Evolutionary conservation across 1,284 basidiomycete species (phyloP), one percentile per base, ranked within the genome.

Genomic region (Cronartium ribicola): DNA sequence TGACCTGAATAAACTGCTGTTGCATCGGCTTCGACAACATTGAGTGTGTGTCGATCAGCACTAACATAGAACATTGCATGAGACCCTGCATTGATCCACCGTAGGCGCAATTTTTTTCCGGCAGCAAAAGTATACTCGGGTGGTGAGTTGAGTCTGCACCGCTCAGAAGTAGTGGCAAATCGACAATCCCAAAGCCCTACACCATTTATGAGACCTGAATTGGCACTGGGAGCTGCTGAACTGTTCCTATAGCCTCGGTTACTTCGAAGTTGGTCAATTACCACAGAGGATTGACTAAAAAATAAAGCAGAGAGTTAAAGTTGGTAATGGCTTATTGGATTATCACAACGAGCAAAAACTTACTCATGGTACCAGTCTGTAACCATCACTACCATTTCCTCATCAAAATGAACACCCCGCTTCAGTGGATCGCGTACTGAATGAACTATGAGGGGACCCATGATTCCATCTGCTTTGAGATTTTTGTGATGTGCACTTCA

Each of bases 171-270:
- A n/a, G 43, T 65, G 5, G 63, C n/a, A 66, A 61, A 66, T 69
- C 76, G 66, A 71, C 79, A 76, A 61, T 60, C 63, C 66, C 63
- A 5, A 68, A 61, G 3, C 13, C 66, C 65, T 17, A 76, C 76
- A 8, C 86, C 86, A 67, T 87, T 86, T 77, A 87, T 82, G n/a
- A 86, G 78, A 0, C 84, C 85, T 0, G 84, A 81, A 66, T 85
- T 79, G 0, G 84, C 81, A 0, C 79, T 79, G 1, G 79, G 78
- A 11, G 79, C 78, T 4, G 79, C 80, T 48, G 77, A 69, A 20
- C 77, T 66, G 6, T 77, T 79, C 37, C 78, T 77, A 71, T 80
- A 80, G 14, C 76, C 76, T 8, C 17, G 8, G 20, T 69, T 67
- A 7, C 62, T 68, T 4, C 76, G 77, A 1, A 79, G 71, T 40